Conservation (phyloP, 129 eudicot genomes). For the Centrapalus pauciflorus region DNA sequence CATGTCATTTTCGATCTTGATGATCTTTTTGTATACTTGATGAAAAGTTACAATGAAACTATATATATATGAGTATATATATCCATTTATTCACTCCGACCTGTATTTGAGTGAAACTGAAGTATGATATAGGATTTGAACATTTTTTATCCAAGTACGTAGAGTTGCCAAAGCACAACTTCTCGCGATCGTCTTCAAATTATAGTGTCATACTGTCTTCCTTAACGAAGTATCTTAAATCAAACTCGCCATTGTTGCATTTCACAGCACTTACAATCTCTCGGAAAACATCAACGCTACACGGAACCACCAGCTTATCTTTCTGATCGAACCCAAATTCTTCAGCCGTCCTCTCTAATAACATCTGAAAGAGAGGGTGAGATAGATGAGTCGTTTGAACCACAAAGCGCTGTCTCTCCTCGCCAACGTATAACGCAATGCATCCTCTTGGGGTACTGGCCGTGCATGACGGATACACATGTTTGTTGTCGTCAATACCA, state of each 20-base stretch:
- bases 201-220: conserved; percentile 31
- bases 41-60: background rate
- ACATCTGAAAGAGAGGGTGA: conserved; percentile 83
- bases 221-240: conserved; percentile 57
- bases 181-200: background rate
- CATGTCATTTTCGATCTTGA: too few relatives aligned
- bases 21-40: background rate
- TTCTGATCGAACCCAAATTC: conserved; percentile 62
- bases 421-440: conserved; percentile 76
- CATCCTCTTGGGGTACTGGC: conserved; percentile 57
- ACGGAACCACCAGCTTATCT: conserved; percentile 64
- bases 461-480: conserved; percentile 8
- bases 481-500: conserved; percentile 18
- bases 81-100: conserved; percentile 6
- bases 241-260: conserved; percentile 63
- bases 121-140: background rate
- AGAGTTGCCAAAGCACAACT: conserved; percentile 20
- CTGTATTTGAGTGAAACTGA: background rate
- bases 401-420: conserved; percentile 61
- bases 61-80: background rate
- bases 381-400: conserved; percentile 70
- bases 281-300: conserved; percentile 59
- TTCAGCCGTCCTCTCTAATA: conserved; percentile 69
- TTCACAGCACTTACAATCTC: conserved; percentile 69
- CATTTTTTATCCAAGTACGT: background rate